Conservation (phyloP, 106 monocot species). For the Phalaenopsis equestris region DNA sequence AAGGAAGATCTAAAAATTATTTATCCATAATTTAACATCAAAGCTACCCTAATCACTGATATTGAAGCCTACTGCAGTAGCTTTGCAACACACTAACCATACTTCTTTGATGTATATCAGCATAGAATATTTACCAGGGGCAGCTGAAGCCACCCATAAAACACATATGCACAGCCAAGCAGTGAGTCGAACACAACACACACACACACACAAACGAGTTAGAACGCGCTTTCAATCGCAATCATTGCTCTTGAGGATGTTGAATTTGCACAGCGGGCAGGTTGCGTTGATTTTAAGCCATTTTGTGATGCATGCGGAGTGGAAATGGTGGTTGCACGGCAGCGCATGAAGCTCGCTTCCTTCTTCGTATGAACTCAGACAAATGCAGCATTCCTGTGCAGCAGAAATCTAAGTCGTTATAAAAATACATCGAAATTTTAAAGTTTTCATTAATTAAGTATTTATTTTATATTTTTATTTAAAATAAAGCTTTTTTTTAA, state of each 20-base stretch:
- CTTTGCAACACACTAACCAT: too few species aligned
- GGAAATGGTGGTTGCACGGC: slow-evolving; percentile 35
- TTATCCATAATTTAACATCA: too few species aligned
- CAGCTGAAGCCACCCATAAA: neutral
- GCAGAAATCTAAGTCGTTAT: neutral
- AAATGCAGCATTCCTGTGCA: slow-evolving; percentile 35
- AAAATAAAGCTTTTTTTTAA: too few species aligned
- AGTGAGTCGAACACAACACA: neutral
- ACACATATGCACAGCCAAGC: neutral
- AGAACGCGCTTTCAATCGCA: slow-evolving; percentile 1
- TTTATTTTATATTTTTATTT: too few species aligned
- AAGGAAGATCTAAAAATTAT: too few species aligned
- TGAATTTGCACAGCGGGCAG: slow-evolving; percentile 35
- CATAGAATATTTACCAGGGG: too few species aligned
- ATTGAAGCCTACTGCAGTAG: too few species aligned
- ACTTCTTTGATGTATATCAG: too few species aligned
- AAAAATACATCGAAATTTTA: neutral
- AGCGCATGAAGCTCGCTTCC: slow-evolving; percentile 22
- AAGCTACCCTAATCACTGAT: too few species aligned
- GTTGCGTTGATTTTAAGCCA: slow-evolving; percentile 31
- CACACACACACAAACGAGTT: neutral
- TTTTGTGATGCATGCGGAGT: slow-evolving; percentile 23
- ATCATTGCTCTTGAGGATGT: slow-evolving; percentile 25
- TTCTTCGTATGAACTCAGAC: slow-evolving; percentile 26
- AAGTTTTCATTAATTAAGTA: too few species aligned